Evolutionary conservation across 2,329 filamentous ascomycete genomes (phyloP), one percentile per base, ranked within the genome.

Genomic region (Scedosporium apiospermum): DNA sequence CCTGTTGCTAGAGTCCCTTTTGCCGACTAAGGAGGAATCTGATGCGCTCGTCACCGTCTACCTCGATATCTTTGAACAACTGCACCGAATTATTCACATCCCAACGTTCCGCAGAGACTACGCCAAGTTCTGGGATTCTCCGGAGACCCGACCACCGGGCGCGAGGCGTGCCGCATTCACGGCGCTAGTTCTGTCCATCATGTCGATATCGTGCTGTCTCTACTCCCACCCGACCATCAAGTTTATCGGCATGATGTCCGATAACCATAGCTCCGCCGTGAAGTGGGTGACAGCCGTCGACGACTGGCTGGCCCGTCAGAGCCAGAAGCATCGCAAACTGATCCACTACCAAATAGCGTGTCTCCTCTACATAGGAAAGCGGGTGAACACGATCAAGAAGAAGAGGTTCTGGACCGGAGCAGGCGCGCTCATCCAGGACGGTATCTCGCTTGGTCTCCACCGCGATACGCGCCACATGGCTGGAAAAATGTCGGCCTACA

Each of bases 311-410:
- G 70, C 73, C 27, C 74, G 74, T 42, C 83, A 86, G 72, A 86
- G 83, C 69, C 80, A 85, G 70, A 86, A 86, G 71, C 82, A 86
- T 65, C 80, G 83, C 57, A 78, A 78, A 55, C 77, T 86, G 26
- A 80, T 86, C 14, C 82, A 86, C 70, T 86, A 84, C 69, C 83
- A 86, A 69, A 79, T 86, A 16, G 77, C 78, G 12, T 86, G 83
- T 66, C 73, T 87, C 38, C 68, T 83, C n/a, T 86, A 85, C 65
- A 77, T 86, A 2, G 82, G 81, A 53, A 86, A 86, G 75, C 76
- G 82, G 34, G 80, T 86, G 65, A 87, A 87, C 71, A 82, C 80
- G 2, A 80, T 86, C 66, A 85, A 86, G 75, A 86, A 86, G 78
- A 86, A 86, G 77, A 77, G 82, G 12, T 86, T 84, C 71, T 86